Conservation (phyloP, 192 early-diverging fungal species). For the Entomortierella parvispora region DNA sequence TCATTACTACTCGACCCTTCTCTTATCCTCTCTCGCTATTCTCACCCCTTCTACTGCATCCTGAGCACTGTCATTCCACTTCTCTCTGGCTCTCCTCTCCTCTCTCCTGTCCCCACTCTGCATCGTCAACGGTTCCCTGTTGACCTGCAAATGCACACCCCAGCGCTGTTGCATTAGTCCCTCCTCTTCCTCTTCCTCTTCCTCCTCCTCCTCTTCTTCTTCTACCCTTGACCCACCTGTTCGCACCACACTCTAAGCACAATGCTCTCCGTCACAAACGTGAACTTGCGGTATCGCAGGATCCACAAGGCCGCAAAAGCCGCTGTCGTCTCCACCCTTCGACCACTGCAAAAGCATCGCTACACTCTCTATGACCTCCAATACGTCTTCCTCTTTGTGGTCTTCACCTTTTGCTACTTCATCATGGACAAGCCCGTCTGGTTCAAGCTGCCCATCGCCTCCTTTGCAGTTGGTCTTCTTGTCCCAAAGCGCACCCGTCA, state of each 20-base stretch:
- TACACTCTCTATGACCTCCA: conserved; percentile 58
- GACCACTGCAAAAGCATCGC: conserved; percentile 30
- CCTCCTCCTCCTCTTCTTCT: not conserved
- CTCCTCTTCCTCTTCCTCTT: not conserved
- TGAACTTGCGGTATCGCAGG: conserved; percentile 38
- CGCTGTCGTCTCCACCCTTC: conserved; percentile 29
- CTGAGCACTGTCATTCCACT: not conserved
- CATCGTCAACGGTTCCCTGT: not conserved
- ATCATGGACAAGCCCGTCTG: conserved; percentile 54
- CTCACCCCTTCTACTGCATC: not conserved
- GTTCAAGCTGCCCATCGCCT: conserved; percentile 46
- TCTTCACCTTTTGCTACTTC: conserved; percentile 51
- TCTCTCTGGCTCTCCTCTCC: not conserved
- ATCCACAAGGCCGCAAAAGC: conserved; percentile 18
- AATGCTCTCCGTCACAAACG: conserved; percentile 31
- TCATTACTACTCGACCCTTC: conserved; percentile 3
- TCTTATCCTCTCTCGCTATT: not conserved
- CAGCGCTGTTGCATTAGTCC: not conserved
- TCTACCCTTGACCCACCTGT: not conserved
- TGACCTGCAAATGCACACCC: too few relatives aligned
- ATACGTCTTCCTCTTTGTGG: conserved; percentile 55
- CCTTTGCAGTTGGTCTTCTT: conserved; percentile 35
- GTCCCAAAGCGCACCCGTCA: conserved; percentile 56
- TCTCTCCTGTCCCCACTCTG: not conserved
- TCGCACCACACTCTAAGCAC: conserved; percentile 1